Conservation (phyloP, 352 stramenopile genomes). For the Pseudoperonospora humuli region DNA sequence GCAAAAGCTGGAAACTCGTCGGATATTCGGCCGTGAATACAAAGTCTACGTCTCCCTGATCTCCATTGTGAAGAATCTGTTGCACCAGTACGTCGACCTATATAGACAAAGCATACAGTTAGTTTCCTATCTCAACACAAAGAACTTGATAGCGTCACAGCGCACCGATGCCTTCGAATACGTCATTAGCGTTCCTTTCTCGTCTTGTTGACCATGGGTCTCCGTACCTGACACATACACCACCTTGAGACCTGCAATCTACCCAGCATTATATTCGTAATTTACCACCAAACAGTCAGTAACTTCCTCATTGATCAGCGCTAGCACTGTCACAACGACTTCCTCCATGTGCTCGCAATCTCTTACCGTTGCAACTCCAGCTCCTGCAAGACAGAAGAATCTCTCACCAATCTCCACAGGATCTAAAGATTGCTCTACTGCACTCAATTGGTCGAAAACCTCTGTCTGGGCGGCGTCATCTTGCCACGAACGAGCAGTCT, state of each 20-base stretch:
- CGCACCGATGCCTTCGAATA: constrained; percentile 27
- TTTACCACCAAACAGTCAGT: not conserved
- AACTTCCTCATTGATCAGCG: not conserved
- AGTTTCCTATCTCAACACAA: not conserved
- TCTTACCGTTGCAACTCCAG: constrained; percentile 35
- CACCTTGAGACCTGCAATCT: constrained; percentile 42
- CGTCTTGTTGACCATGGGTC: constrained; percentile 14
- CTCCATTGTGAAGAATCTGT: constrained; percentile 11
- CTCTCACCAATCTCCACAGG: constrained; percentile 40
- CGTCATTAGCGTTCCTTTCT: constrained; percentile 22
- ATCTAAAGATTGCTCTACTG: constrained; percentile 1
- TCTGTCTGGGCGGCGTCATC: constrained; percentile 25
- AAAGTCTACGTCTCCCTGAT: constrained; percentile 46
- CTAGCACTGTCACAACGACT: no score
- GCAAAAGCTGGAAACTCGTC: constrained; percentile 40
- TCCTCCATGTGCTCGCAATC: not conserved
- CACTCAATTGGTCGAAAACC: constrained; percentile 34
- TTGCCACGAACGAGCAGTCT: constrained; percentile 19
- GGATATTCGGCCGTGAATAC: constrained; percentile 53
- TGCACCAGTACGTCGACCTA: constrained; percentile 15
- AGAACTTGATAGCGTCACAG: not conserved
- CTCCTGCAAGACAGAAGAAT: constrained; percentile 40
- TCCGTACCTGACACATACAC: constrained; percentile 29
- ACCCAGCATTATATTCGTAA: not conserved
- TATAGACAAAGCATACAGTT: not conserved